Conservation (phyloP, 305 asterid genomes). For the Fraxinus latifolia region DNA sequence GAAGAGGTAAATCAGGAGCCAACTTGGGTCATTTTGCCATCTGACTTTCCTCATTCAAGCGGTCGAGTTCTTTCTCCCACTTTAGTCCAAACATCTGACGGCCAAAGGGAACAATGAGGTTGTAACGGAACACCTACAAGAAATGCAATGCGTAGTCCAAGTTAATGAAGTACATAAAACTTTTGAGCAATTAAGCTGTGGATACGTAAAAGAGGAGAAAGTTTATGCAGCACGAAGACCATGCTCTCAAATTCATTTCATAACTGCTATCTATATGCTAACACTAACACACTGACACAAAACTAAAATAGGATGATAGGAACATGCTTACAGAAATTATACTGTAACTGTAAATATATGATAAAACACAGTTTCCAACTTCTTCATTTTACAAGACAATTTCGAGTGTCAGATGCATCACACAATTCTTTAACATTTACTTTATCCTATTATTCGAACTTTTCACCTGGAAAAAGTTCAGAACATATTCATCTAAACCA, state of each 20-base stretch:
- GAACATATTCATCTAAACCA: not conserved
- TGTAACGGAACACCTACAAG: constrained; percentile 67
- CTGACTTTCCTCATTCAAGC: constrained; percentile 45
- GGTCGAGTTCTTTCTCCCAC: constrained; percentile 80
- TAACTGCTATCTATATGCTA: not conserved
- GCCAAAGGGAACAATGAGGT: constrained; percentile 84
- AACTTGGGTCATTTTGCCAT: constrained; percentile 25
- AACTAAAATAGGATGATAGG: not conserved
- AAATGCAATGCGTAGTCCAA: not conserved
- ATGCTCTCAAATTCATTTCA: not conserved
- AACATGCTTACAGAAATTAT: not conserved
- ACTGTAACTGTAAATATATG: not conserved
- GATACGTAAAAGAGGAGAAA: not conserved
- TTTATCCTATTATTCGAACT: not conserved
- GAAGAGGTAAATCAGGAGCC: not conserved
- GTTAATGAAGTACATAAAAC: not conserved
- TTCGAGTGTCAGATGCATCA: not conserved
- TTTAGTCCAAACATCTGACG: constrained; percentile 73
- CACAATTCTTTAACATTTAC: not conserved
- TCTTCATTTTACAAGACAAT: not conserved
- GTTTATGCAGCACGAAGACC: not conserved
- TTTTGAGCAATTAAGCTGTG: not conserved
- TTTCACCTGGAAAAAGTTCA: not conserved
- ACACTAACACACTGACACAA: not conserved
- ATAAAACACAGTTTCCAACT: not conserved